phyloP scores from a whole-genome alignment of 1,284 basidiomycete species.

The Retiboletus fuscus region DNA sequence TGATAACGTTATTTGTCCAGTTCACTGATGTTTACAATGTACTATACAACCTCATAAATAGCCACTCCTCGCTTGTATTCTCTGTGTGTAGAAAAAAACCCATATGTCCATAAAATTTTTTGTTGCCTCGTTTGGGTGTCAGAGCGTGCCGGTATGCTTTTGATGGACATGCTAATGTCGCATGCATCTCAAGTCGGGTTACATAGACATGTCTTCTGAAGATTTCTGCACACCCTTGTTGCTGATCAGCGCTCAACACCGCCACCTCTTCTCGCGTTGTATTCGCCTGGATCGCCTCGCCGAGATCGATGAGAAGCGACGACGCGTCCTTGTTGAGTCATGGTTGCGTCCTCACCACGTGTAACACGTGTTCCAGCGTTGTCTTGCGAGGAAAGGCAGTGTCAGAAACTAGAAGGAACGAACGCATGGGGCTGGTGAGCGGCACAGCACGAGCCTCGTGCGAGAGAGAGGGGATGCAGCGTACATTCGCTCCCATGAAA shows the following conservation, averaged over 20 bases:
- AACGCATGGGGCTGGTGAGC: not conserved
- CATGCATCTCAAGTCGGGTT: conserved; percentile 62
- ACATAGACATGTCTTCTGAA: no score
- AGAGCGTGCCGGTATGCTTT: conserved; percentile 86
- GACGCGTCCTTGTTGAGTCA: conserved; percentile 90
- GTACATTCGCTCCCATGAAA: conserved; percentile 89
- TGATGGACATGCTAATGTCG: conserved; percentile 72
- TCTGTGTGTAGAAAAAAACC: no score
- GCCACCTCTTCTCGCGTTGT: conserved; percentile 73
- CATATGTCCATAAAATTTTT: conserved; percentile 94
- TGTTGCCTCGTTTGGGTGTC: conserved; percentile 88
- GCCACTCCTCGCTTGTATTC: no score
- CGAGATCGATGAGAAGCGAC: conserved; percentile 85
- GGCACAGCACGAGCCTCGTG: no score
- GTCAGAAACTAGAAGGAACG: conserved; percentile 71
- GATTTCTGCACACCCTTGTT: no score
- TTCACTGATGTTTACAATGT: no score
- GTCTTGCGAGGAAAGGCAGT: conserved; percentile 77
- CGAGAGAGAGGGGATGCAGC: conserved; percentile 35
- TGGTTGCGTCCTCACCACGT: conserved; percentile 83
- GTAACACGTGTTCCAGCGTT: conserved; percentile 80
- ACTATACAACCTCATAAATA: no score
- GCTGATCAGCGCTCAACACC: conserved; percentile 77
- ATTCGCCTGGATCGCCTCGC: conserved; percentile 81
- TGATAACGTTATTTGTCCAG: no score